Evolutionary conservation across 176 grass and related monocot species (phyloP), one percentile per base, ranked within the genome.

Genomic region (Eleusine coracana): DNA sequence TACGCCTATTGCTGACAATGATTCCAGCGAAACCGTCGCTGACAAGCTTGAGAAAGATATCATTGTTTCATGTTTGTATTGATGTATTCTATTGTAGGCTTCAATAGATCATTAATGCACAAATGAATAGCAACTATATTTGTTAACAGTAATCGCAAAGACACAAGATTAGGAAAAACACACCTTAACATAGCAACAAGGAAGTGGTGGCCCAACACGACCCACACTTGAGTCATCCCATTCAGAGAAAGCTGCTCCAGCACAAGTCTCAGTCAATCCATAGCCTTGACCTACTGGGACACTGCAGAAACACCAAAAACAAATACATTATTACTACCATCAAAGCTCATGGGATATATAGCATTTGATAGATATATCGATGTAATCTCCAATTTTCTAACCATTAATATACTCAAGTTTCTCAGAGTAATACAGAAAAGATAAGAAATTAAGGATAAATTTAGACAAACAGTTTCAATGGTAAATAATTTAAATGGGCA

Each of bases 261-360:
- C 95, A 87, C 83, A 87, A n/a, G 95, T 97, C 82, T 97, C 95
- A 10, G 95, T 97, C 71, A 97, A 85, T 58, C 95, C 95, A 89
- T 97, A 97, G 70, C 85, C 94, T 92, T 97, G 94, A 75, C 91
- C 94, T 44, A 97, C 83, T 50, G 87, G 92, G 74, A 90, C 90
- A 82, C 94, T 97, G 86, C 56, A 88, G 5, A 73, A 84, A 44
- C 56, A 81, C 41, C 50, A 20, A 77, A 74, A 71, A 75, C 15
- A 86, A 66, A 77, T 45, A 34, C 44, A 89, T 25, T 18, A 29
- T 54, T 4, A 37, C 21, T n/a, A 36, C 5, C 39, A 78, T 18
- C 50, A 77, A 61, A 49, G 3, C 42, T 78, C 21, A 62, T 54
- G 7, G 51, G n/a, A 37, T 34, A 28, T 2, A 67, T 14, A 63